Evolutionary conservation across 768 basidiomycete genomes (phyloP), one percentile per base, ranked within the genome.

Genomic region (Pleurotus djamor): DNA sequence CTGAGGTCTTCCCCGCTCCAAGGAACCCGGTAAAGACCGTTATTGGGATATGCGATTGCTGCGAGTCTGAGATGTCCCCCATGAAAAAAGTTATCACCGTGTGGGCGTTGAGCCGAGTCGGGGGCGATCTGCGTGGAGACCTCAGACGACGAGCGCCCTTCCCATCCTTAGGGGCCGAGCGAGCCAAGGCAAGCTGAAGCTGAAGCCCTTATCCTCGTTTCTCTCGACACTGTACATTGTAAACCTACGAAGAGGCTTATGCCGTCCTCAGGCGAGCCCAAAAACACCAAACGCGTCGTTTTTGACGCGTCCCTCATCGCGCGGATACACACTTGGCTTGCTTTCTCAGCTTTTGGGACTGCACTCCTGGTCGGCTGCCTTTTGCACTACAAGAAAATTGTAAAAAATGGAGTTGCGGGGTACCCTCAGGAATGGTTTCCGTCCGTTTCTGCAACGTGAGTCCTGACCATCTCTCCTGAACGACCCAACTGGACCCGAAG

Each of bases 21-120:
- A 94, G 83, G 69, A 94, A 96, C 13, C 95, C 95, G n/a, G 95
- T 98, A 73, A 96, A 94, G 59, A 96, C 91, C 1, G 96, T 96
- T 63, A 97, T 88, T 10, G 94, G 93, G 64, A 94, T 95, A 14
- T 13, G 4, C n/a, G 37, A 33, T 28, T 21, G 16, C 28, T n/a
- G 36, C 16, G 28, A n/a, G 49, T 33, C 21, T 21, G 14, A 36
- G n/a, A 36, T 35, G n/a, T 38, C 34, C n/a, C 51, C 51, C 45
- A 47, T 47, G 21, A 28, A 28, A 28, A 28, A 28, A 28, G 21
- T 28, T 28, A 28, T 28, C 21, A 28, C 21, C 21, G 21, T 28
- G 21, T 28, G 21, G 21, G 21, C 21, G 21, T 28, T 28, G 21
- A 28, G 21, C 21, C 21, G 21, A 28, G 21, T 28, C 21, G 21